phyloP scores from a whole-genome alignment of 2,329 filamentous ascomycete species.

The Paraphaeosphaeria minitans region DNA sequence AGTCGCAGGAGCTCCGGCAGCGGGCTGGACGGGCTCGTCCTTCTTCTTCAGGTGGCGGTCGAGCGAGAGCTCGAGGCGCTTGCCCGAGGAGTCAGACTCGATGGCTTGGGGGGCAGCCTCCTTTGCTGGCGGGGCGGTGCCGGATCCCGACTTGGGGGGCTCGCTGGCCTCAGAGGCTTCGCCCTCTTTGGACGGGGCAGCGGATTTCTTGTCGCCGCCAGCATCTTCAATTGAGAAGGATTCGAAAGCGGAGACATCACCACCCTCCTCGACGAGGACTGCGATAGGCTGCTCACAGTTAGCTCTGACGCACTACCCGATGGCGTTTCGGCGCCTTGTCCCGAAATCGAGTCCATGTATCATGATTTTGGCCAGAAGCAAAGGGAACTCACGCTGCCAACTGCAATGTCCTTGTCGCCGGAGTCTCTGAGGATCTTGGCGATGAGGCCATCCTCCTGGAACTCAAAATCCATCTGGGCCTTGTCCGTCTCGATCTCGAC shows the following conservation, averaged over 20 bases:
- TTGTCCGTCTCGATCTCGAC: constrained; percentile 99
- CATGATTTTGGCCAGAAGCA: background rate
- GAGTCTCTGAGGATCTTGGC: constrained; percentile 93
- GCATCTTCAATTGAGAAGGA: constrained; percentile 88
- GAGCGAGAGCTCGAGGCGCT: constrained; percentile 80
- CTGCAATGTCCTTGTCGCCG: constrained; percentile 90
- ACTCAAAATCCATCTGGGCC: constrained; percentile 99
- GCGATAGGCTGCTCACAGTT: constrained; percentile 78
- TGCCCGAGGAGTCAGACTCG: constrained; percentile 74
- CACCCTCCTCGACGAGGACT: constrained; percentile 88
- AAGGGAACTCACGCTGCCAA: constrained; percentile 76
- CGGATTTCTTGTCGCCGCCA: constrained; percentile 76
- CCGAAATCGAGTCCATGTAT: too few relatives aligned
- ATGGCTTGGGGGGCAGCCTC: constrained; percentile 63
- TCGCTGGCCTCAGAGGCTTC: constrained; percentile 66
- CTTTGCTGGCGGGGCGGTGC: constrained; percentile 60
- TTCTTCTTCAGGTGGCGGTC: constrained; percentile 85
- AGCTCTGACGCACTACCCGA: constrained; percentile 20
- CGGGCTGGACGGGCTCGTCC: constrained; percentile 81
- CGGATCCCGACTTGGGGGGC: constrained; percentile 61
- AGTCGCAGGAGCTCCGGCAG: constrained; percentile 52
- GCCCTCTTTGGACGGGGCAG: constrained; percentile 66
- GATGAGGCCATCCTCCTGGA: constrained; percentile 95
- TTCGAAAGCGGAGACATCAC: constrained; percentile 86
- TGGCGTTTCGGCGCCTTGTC: background rate